Evolutionary conservation across 345 rosid species (phyloP).

Genomic region (Moricandia arvensis): DNA sequence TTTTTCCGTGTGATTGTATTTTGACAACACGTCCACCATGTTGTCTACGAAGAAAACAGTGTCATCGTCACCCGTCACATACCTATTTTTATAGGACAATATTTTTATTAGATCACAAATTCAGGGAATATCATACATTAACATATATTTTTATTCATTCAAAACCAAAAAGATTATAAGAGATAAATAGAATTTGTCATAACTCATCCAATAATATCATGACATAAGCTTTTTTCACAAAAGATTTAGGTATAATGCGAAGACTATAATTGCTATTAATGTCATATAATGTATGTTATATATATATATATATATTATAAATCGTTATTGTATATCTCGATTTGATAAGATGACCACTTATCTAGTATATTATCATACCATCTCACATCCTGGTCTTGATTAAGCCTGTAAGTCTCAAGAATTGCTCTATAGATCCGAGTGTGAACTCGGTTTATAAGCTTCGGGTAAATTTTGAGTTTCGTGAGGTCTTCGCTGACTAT

Average conservation of each 20-base stretch:
- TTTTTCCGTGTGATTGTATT: constrained; percentile 2
- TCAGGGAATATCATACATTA: not conserved
- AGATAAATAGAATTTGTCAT: not conserved
- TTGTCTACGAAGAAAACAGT: constrained; percentile 51
- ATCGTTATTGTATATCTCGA: not conserved
- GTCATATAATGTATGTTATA: no score
- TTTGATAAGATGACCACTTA: not conserved
- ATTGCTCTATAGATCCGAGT: constrained; percentile 48
- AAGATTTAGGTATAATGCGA: not conserved
- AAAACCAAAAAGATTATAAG: not conserved
- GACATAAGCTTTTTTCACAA: not conserved
- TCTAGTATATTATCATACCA: constrained; percentile 35
- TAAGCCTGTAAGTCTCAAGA: constrained; percentile 43
- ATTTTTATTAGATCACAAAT: not conserved
- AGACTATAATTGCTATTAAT: no score
- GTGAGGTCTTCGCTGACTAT: constrained; percentile 48
- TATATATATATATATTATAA: no score
- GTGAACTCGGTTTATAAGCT: constrained; percentile 21
- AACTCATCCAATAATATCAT: not conserved
- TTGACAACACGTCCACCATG: constrained; percentile 42
- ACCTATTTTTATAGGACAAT: constrained; percentile 21
- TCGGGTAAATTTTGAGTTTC: constrained; percentile 31
- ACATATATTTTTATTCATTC: not conserved
- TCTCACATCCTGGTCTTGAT: constrained; percentile 31
- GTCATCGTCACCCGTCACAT: constrained; percentile 59